These are phyloP conservation scores for Coemansia javaensis DNA, from an alignment of 192 early-diverging fungal genomes.

Conservation along the genomic window DNA sequence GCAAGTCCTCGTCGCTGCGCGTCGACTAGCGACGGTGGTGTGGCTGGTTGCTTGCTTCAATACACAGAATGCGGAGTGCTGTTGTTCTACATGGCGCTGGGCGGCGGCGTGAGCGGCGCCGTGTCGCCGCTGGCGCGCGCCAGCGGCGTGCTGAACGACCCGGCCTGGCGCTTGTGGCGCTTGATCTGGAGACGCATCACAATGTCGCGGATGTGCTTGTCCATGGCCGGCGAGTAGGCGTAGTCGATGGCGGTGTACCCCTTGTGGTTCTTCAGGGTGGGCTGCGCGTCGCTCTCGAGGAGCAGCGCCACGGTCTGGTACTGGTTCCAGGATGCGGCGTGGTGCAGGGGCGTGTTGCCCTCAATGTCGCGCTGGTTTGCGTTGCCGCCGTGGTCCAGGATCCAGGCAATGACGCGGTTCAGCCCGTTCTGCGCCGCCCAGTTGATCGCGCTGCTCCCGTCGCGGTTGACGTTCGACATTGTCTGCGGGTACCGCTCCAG, in stretches of 20 bases:
- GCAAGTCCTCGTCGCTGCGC: conserved; percentile 21
- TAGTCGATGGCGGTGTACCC: conserved; percentile 47
- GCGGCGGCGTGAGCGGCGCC: conserved; percentile 5
- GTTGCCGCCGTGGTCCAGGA: conserved; percentile 42
- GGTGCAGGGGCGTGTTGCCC: conserved; percentile 44
- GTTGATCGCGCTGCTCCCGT: conserved; percentile 43
- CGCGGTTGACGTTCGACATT: conserved; percentile 41
- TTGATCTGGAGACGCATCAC: conserved; percentile 22
- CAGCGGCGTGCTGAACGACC: conserved; percentile 11
- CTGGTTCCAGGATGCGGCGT: conserved; percentile 46
- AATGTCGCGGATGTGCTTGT: conserved; percentile 33
- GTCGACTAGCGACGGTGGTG: conserved; percentile 17
- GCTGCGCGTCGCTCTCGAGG: conserved; percentile 35
- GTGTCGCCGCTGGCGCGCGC: conserved; percentile 18
- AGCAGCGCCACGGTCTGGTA: conserved; percentile 26
- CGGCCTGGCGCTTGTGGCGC: conserved; percentile 22
- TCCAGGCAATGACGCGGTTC: conserved; percentile 33
- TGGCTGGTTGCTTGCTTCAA: too few relatives aligned
- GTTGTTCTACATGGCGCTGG: conserved; percentile 12
- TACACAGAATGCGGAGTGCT: too few relatives aligned
- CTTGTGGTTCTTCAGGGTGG: conserved; percentile 36
- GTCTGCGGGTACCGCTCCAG: conserved; percentile 36
- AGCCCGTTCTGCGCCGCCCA: conserved; percentile 43
- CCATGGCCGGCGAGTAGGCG: conserved; percentile 36
- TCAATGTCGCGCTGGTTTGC: conserved; percentile 47